Conservation (phyloP, 2,329 filamentous ascomycete genomes). For the Diaporthe sp. region DNA sequence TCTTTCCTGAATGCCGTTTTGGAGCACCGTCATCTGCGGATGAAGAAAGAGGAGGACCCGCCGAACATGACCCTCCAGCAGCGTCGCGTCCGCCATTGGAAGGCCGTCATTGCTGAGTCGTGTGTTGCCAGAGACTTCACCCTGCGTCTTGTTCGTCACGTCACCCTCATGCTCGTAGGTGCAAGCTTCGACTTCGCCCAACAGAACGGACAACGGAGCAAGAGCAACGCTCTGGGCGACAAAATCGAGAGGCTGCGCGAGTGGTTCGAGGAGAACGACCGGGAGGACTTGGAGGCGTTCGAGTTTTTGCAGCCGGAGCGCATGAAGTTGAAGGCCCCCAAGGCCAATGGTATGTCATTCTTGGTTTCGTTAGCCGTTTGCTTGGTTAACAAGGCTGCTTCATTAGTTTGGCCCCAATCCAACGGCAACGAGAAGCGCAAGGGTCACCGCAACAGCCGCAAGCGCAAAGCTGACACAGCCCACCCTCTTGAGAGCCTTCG, state of each 20-base stretch:
- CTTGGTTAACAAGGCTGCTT: no score
- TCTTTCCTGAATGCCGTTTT: background rate
- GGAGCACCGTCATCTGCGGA: background rate
- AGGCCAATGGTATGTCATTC: no score
- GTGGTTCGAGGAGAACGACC: constrained; percentile 13
- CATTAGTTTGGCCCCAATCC: no score
- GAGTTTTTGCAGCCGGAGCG: background rate
- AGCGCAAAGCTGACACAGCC: no score
- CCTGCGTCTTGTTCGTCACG: background rate
- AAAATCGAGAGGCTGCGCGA: background rate
- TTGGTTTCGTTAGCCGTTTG: no score
- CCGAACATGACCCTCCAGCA: background rate
- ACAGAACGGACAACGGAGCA: background rate
- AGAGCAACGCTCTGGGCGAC: background rate
- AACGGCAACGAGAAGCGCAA: no score
- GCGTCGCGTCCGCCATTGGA: background rate
- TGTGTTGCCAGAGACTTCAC: background rate
- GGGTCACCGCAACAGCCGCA: no score
- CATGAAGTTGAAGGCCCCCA: no score
- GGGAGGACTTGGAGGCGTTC: background rate
- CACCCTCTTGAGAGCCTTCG: no score
- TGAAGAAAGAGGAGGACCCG: background rate
- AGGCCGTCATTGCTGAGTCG: background rate
- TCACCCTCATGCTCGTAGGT: background rate
- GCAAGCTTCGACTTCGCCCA: background rate